Base-by-base conservation (phyloP, 805 yeast species). In the Wickerhamiella cacticola region DNA sequence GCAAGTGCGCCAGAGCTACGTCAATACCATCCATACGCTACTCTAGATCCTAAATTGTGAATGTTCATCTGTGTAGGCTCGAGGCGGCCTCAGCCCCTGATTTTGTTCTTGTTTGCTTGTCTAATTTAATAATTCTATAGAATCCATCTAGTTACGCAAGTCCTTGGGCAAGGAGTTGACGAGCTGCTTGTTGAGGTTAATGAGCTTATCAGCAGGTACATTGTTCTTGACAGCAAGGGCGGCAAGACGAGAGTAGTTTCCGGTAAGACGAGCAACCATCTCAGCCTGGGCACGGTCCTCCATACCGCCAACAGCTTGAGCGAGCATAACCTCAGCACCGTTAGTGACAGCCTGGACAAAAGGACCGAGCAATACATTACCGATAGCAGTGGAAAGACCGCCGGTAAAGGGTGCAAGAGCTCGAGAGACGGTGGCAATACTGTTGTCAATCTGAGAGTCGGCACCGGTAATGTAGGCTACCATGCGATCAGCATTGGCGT, bases 371-470 rank as follows among this genome's bases (percentile, higher is more conserved):
- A 55, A 44, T 24, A 51, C 41, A 26, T 50, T 47, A 36, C 49
- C 55, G 25, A 55, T 38, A 13, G 50, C 53, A 50, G 42, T 23
- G 21, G 53, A 48, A 9, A 48, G 34, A 24, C 58, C 58, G 33
- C 46, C 46, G 19, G 55, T 52, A 39, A 52, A 19, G 26, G 53
- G 54, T 5, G 52, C 51, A 8, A 54, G 52, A 13, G 54, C 52
- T 2, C 46, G 23, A 21, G 48, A 26, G 12, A 48, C 46, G 18
- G 54, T 49, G 7, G 53, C 61, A 23, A 57, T 46, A 39, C 56
- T 55, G 46, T 59, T 59, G 48, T 60, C 63, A 41, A 56, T 57
- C 52, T 59, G 63, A 24, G 61, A 58, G 46, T 60, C 65, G 24
- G 61, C 53, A 16, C 63, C 64, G 22, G 38, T 50, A n/a, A n/a